Evolutionary conservation across 169 alveolate species (phyloP).

Genomic region (Miamiensis avidus): DNA sequence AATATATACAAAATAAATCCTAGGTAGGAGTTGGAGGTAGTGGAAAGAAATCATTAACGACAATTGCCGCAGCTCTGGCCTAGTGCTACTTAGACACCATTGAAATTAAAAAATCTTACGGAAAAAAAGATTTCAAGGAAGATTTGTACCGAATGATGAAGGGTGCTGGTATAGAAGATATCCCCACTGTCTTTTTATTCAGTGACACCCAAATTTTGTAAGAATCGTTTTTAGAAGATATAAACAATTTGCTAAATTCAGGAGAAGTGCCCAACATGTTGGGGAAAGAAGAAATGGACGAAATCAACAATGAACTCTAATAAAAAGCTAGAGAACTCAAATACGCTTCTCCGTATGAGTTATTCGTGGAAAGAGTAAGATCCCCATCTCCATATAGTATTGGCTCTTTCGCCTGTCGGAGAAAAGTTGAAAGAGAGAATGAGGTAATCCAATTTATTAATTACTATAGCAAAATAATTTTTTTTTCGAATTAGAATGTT

Average conservation of each 20-base stretch:
- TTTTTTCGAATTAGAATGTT: slow-evolving; percentile 71
- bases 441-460: too few relatives aligned
- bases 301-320: slow-evolving; percentile 59
- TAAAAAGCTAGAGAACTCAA: slow-evolving; percentile 66
- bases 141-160: slow-evolving; percentile 65
- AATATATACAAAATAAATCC: slow-evolving; percentile 65
- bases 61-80: slow-evolving; percentile 64
- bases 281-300: slow-evolving; percentile 74
- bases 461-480: too few relatives aligned
- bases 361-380: slow-evolving; percentile 73
- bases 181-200: slow-evolving; percentile 67
- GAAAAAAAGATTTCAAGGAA: slow-evolving; percentile 66
- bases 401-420: slow-evolving; percentile 86
- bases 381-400: slow-evolving; percentile 74
- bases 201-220: slow-evolving; percentile 76
- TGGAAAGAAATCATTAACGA: slow-evolving; percentile 81
- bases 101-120: slow-evolving; percentile 62
- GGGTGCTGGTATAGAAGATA: slow-evolving; percentile 53
- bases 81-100: slow-evolving; percentile 54
- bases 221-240: slow-evolving; percentile 81
- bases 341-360: slow-evolving; percentile 65
- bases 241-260: slow-evolving; percentile 74
- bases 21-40: slow-evolving; percentile 86
- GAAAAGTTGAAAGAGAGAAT: slow-evolving; percentile 74
- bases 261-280: slow-evolving; percentile 85